phyloP scores from a whole-genome alignment of 352 stramenopile species.

The Globisporangium cystogenes region DNA sequence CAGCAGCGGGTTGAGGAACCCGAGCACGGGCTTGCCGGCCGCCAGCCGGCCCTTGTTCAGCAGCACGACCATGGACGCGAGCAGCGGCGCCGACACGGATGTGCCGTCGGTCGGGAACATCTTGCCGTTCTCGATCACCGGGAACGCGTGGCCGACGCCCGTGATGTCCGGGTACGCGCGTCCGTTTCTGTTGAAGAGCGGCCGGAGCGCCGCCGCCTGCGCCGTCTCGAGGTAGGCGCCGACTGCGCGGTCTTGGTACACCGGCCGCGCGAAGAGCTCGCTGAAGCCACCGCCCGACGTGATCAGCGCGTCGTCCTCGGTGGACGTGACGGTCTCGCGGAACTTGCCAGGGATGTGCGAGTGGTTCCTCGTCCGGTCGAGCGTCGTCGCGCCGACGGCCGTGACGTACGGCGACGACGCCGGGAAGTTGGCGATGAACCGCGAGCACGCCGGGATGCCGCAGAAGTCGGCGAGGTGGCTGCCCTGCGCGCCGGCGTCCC shows the following conservation, averaged over 20 bases:
- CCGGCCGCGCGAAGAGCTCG: slow-evolving; percentile 34
- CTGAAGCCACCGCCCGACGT: slow-evolving; percentile 76
- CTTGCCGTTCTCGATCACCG: slow-evolving; percentile 48
- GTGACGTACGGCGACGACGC: slow-evolving; percentile 73
- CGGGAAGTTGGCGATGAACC: slow-evolving; percentile 63
- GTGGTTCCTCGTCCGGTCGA: slow-evolving; percentile 11
- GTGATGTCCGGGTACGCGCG: slow-evolving; percentile 64
- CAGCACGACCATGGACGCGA: slow-evolving; percentile 56
- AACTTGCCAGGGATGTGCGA: slow-evolving; percentile 18
- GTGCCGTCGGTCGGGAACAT: slow-evolving; percentile 60
- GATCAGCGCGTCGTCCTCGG: slow-evolving; percentile 42
- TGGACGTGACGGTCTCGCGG: slow-evolving; percentile 47
- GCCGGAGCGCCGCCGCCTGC: slow-evolving; percentile 14
- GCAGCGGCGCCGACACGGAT: slow-evolving; percentile 61
- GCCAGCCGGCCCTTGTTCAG: slow-evolving; percentile 47
- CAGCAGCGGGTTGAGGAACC: slow-evolving; percentile 69
- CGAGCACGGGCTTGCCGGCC: slow-evolving; percentile 29
- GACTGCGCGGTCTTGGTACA: slow-evolving; percentile 42
- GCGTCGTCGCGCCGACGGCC: slow-evolving; percentile 54
- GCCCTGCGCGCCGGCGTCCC: slow-evolving; percentile 54
- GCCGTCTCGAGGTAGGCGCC: slow-evolving; percentile 27
- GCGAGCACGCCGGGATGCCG: slow-evolving; percentile 26
- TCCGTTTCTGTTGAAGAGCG: slow-evolving; percentile 34
- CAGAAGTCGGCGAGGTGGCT: slow-evolving; percentile 52
- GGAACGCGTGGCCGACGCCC: slow-evolving; percentile 57